phyloP scores from a whole-genome alignment of 108 stramenopile species.

The Cyclostephanos invisitatus region DNA sequence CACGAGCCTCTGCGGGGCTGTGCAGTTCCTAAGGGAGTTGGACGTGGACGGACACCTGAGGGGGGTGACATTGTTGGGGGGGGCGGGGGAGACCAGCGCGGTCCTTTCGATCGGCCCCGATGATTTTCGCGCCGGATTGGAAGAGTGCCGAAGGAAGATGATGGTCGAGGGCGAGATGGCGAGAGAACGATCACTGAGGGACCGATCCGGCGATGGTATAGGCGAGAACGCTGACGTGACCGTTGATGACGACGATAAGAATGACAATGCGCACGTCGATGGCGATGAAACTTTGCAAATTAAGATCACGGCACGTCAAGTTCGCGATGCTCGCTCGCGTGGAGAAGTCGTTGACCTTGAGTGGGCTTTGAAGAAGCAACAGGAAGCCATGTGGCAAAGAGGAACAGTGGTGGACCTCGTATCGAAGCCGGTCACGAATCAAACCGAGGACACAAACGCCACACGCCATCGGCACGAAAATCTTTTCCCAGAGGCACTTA shows the following conservation, averaged over 20 bases:
- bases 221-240: constrained; percentile 1
- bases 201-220: neutral
- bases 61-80: constrained; percentile 31
- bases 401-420: constrained; percentile 23
- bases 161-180: constrained; percentile 1
- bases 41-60: constrained; percentile 47
- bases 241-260: neutral
- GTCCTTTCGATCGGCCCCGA: constrained; percentile 61
- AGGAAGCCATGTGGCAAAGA: constrained; percentile 33
- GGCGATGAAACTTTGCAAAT: constrained; percentile 12
- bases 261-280: constrained; percentile 8
- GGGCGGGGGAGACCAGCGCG: constrained; percentile 35
- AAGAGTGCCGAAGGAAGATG: constrained; percentile 42
- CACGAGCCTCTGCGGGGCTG: constrained; percentile 83
- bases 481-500: constrained; percentile 24
- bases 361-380: constrained; percentile 62
- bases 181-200: constrained; percentile 5
- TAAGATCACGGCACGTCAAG: constrained; percentile 53
- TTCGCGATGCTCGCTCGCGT: constrained; percentile 58
- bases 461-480: neutral
- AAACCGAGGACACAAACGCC: neutral
- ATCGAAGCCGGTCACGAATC: neutral
- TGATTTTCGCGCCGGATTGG: constrained; percentile 63
- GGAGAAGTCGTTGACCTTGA: constrained; percentile 70
- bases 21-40: constrained; percentile 79